Percentiles rank a stretch among this genome's conserved stretches.
Conservation (phyloP, 495 filamentous ascomycete species). For the Saxispiralis lemnorum region DNA sequence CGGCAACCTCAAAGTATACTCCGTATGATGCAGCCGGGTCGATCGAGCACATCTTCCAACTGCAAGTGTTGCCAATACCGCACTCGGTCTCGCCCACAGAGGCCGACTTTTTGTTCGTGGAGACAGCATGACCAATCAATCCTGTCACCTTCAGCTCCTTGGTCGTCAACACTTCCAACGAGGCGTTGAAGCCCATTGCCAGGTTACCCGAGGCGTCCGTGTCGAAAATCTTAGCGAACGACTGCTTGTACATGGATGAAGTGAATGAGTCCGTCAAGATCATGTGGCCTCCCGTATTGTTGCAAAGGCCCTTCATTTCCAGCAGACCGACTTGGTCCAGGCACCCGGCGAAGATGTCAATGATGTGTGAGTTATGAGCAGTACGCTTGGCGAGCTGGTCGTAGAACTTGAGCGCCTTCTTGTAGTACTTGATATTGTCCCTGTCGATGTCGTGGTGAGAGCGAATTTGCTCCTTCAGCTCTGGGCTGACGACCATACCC, state of each 20-base stretch:
- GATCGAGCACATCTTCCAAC: conserved; percentile 99
- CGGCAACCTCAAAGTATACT: conserved; percentile 94
- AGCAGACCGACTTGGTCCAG: conserved; percentile 94
- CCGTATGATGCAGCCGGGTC: conserved; percentile 87
- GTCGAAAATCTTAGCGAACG: conserved; percentile 91
- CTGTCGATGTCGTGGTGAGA: conserved; percentile 98
- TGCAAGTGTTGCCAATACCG: conserved; percentile 96
- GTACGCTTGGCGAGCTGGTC: conserved; percentile 90
- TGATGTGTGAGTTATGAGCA: conserved; percentile 89
- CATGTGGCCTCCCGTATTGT: conserved; percentile 95
- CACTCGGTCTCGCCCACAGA: conserved; percentile 97
- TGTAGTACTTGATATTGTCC: conserved; percentile 99
- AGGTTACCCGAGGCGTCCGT: conserved; percentile 89
- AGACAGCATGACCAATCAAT: conserved; percentile 90
- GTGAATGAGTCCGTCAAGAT: conserved; percentile 98
- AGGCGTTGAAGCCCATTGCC: conserved; percentile 96
- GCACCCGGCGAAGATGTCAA: conserved; percentile 96
- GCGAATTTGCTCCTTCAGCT: conserved; percentile 88
- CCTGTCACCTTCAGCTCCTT: conserved; percentile 98
- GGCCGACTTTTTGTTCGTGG: conserved; percentile 91
- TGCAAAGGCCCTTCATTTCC: conserved; percentile 96
- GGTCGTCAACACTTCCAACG: conserved; percentile 87
- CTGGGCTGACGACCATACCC: conserved; percentile 92
- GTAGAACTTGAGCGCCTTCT: conserved; percentile 98
- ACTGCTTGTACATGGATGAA: conserved; percentile 98